Evolutionary conservation across 2,329 filamentous ascomycete genomes (phyloP).

Genomic region (Triangularia setosa): DNA sequence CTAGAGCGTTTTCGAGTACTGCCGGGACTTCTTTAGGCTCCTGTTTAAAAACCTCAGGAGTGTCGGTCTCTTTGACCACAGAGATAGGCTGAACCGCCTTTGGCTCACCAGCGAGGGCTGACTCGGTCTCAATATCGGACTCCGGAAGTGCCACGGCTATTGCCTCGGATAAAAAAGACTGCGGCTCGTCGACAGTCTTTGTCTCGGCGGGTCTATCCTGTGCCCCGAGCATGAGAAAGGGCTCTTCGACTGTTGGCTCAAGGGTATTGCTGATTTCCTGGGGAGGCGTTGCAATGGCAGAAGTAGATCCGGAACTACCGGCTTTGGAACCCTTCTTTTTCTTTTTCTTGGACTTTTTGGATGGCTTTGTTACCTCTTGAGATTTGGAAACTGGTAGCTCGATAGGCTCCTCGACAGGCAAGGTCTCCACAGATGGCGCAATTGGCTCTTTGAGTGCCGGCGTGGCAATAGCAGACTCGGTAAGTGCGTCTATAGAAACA

Average conservation of each 20-base stretch:
- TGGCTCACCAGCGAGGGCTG: neutral
- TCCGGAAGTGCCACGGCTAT: neutral
- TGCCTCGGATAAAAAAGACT: neutral
- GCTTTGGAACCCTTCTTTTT: conserved; percentile 26
- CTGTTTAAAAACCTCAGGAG: too few relatives aligned
- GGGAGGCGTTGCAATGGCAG: conserved; percentile 10
- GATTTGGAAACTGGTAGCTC: neutral
- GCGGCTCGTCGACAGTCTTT: conserved; percentile 13
- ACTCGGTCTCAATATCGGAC: neutral
- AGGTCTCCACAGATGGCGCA: neutral
- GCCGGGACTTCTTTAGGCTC: too few relatives aligned
- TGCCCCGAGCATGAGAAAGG: neutral
- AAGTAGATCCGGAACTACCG: conserved; percentile 13
- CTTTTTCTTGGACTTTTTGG: conserved; percentile 31
- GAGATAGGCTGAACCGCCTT: neutral
- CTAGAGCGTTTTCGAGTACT: neutral
- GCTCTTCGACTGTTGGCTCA: neutral
- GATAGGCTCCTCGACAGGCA: conserved; percentile 24
- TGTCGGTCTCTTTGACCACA: neutral
- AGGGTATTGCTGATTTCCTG: conserved; percentile 6
- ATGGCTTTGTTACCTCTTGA: conserved; percentile 16
- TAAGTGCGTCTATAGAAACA: neutral
- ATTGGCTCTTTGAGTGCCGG: neutral
- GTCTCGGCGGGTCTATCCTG: neutral
- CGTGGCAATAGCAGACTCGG: neutral